Evolutionary conservation across 2,329 filamentous ascomycete species (phyloP), one percentile per base, ranked within the genome.

Genomic region (Talaromyces sp.): DNA sequence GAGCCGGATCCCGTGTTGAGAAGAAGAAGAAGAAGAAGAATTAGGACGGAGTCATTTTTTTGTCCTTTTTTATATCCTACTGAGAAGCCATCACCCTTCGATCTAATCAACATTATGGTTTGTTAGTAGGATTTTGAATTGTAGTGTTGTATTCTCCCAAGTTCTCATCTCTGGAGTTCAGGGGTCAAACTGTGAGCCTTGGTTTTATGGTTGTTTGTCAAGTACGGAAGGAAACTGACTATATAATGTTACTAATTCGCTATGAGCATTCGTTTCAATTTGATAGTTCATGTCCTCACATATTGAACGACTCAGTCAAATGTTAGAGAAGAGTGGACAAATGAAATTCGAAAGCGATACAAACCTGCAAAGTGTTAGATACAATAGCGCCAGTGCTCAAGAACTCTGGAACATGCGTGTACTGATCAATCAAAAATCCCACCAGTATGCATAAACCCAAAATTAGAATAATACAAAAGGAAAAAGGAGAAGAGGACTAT

Each of bases 11-110:
- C 38, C 35, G 52, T 35, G 31, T 31, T 19, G 50, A 57, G 41
- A 61, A 58, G 56, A 56, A 51, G 26, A 61, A 58, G 56, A 56
- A 51, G 26, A 51, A 61, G 24, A 8, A 29, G 8, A 29, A 26
- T 17, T 29, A n/a, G 11, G 24, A 24, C 26, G 5, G 6, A 17
- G 27, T n/a, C 27, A 3, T 52, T 17, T 11, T 38, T 38, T 38
- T 38, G 35, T 38, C 32, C 32, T 14, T 3, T 3, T n/a, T 38
- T 38, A 38, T 38, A 38, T n/a, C 17, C 6, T 38, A n/a, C 35
- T 5, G 17, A 38, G 7, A 14, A 38, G 14, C 35, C 35, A 3
- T 38, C 35, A n/a, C 17, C 35, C 17, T 38, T n/a, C 3, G 35
- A 1, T 6, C 12, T 38, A n/a, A 38, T 38, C 35, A 17, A 14